A percentile compares a stretch with the other conserved stretches of the same genome.
Evolutionary conservation across 2,329 filamentous ascomycete genomes (phyloP).

Genomic region (Tolypocladium paradoxum): DNA sequence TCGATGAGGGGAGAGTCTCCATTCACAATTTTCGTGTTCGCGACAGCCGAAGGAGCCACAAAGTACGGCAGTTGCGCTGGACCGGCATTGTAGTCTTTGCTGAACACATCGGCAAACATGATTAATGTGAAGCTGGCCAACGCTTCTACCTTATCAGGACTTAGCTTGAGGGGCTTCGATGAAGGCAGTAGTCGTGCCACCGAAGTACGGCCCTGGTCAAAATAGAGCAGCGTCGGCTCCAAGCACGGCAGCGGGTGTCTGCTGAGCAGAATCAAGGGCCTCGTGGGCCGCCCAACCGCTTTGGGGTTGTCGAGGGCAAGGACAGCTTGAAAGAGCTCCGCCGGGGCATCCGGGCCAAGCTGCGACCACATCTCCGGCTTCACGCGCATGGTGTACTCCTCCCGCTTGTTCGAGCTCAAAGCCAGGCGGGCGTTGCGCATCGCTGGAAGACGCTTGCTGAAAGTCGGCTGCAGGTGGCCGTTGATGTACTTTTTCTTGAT

Average conservation of each 20-base stretch:
- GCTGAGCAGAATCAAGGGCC: conserved; percentile 61
- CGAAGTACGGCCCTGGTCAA: conserved; percentile 53
- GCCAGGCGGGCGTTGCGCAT: conserved; percentile 86
- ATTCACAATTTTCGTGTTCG: neutral
- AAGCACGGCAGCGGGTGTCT: conserved; percentile 52
- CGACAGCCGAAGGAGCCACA: conserved; percentile 47
- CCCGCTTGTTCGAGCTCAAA: conserved; percentile 65
- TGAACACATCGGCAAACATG: conserved; percentile 77
- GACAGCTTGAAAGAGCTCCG: conserved; percentile 48
- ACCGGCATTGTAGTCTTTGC: conserved; percentile 66
- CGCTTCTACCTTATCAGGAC: conserved; percentile 32
- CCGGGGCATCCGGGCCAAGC: conserved; percentile 29
- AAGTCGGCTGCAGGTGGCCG: conserved; percentile 61
- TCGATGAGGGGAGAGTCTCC: conserved; percentile 35
- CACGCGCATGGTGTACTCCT: conserved; percentile 63
- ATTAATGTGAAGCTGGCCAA: conserved; percentile 65
- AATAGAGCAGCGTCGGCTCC: conserved; percentile 60
- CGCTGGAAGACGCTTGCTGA: conserved; percentile 58
- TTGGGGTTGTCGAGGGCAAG: conserved; percentile 47
- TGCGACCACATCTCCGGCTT: conserved; percentile 67
- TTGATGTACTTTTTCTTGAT: conserved; percentile 58
- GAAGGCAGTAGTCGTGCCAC: conserved; percentile 40
- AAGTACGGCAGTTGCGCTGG: conserved; percentile 68
- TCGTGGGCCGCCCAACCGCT: conserved; percentile 47
- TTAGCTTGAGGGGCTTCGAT: conserved; percentile 28